Evolutionary conservation across 2,329 filamentous ascomycete species (phyloP), one percentile per base, ranked within the genome.

Genomic region (Escovopsis sp.): DNA sequence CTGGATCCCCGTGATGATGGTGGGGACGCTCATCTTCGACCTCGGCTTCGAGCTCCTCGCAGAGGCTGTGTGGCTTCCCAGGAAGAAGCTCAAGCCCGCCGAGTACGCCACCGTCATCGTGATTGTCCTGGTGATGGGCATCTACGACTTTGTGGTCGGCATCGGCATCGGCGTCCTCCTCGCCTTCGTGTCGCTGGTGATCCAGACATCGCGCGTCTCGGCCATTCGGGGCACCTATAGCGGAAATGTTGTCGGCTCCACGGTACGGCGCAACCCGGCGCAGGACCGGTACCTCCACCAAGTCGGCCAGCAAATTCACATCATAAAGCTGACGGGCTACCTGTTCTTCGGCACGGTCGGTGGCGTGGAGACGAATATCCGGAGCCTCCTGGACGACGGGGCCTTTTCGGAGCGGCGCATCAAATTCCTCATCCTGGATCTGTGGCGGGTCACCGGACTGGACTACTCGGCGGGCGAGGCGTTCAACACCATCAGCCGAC

Each of bases 301-400:
- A 49, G 88, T 91, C 13, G 88, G 89, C 3, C 74, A 76, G 29
- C 91, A 98, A 57, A 91, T 93, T 30, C 82, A 84, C 44, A 79
- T 96, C 39, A 82, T 94, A 53, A 96, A 96, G 59, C 72, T 98
- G 13, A 81, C 84, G 0, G 89, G 91, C 0, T 96, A 89, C 55
- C 74, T 98, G n/a, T 98, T 98, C 68, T 98, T 98, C 51, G 91
- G 91, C 13, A 96, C 88, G 3, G 94, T 98, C 49, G 89, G 95
- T 41, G 86, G 85, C 38, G 89, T 98, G 0, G 91, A 98, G 59
- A 83, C 85, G 47, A 82, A 82, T 48, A 88, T 96, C 46, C 76
- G 88, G 16, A 76, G 71, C 4, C 65, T 96, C 29, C 79, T 96
- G 37, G 80, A 88, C 25, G 86, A 94, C 27, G 79, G 89, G 46